Base-by-base conservation (phyloP, 192 early-diverging fungal genomes). In the Coemansia sp. region DNA sequence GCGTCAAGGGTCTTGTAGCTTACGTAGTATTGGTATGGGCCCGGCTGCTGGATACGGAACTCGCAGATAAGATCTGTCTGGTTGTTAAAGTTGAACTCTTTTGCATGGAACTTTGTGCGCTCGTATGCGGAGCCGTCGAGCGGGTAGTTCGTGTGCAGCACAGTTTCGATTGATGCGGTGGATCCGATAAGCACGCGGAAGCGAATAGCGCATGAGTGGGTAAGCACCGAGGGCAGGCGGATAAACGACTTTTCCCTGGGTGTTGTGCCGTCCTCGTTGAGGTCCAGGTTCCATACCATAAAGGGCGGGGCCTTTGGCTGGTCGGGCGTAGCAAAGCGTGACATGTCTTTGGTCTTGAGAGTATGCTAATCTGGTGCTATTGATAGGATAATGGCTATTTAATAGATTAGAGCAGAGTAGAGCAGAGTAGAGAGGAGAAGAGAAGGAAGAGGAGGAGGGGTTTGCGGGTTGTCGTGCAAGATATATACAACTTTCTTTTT, bases 131-230 rank as follows among this genome's bases (percentile, higher is more conserved):
- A 92, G 84, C 89, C 92, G 55, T 88, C 71, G 23, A 89, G 71
- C 4, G 93, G 94, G 85, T 95, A 94, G 77, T 98, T 98, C 43
- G 93, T 95, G 68, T 88, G 84, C 36, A 98, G 75, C n/a, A 87
- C 73, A 6, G 93, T 85, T 33, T 86, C 81, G 52, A 86, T 85
- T 20, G 90, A 88, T n/a, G 93, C 89, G 21, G 88, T 70, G 7
- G 92, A 87, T 34, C 95, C 95, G 36, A 92, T 85, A 49, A 88
- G 87, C 20, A 97, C 73, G 52, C 91, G 87, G 82, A 97, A 92
- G 4, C 94, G 88, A 60, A 97, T 76, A 35, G 86, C 80, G 58
- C 91, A 92, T 30, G 89, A 87, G 9, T 76, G 73, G 48, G 38
- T 63, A 18, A 60, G 66, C 53, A 66, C 66, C 41, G 78, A 72